Evolutionary conservation across 306 rosid genomes (phyloP).

Genomic region (Quercus ilex): DNA sequence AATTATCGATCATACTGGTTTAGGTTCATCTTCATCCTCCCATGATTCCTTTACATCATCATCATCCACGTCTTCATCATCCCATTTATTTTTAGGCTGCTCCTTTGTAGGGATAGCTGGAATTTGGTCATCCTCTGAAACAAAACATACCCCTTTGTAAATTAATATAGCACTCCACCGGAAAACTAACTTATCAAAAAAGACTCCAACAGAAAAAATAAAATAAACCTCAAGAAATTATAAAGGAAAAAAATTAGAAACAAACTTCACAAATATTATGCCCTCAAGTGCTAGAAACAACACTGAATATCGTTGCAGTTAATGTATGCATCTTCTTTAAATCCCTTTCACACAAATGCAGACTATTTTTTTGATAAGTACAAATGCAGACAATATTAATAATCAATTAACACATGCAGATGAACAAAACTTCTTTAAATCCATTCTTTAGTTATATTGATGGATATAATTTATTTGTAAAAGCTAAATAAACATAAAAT

Average conservation of each 20-base stretch:
- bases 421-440: no score
- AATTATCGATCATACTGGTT: constrained; percentile 43
- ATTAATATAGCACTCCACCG: not conserved
- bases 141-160: constrained; percentile 9
- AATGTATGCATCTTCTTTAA: not conserved
- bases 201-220: not conserved
- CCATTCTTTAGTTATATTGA: no score
- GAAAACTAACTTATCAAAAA: not conserved
- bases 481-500: no score
- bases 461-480: no score
- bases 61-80: constrained; percentile 85
- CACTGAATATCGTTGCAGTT: not conserved
- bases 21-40: constrained; percentile 93
- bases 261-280: not conserved
- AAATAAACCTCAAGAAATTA: not conserved
- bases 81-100: constrained; percentile 67
- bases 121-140: constrained; percentile 63
- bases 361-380: no score
- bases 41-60: constrained; percentile 87
- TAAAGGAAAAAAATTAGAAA: not conserved
- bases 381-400: no score
- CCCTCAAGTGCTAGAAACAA: not conserved
- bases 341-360: not conserved
- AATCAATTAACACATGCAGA: no score
- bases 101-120: constrained; percentile 43